Conservation (phyloP, 805 yeast species). For the Candida vaughaniae region DNA sequence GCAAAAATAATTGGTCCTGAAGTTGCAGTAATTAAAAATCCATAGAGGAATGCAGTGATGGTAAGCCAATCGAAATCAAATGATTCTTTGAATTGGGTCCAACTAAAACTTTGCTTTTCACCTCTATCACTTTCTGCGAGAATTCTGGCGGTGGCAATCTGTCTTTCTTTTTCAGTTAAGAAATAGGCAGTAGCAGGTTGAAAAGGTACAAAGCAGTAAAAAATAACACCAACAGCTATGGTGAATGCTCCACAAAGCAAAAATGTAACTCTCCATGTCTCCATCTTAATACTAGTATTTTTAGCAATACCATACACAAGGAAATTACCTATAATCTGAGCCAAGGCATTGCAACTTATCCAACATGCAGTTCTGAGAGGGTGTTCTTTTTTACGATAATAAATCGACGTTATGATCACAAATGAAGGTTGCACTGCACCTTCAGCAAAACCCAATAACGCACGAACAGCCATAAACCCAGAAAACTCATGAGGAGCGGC, state of each 20-base stretch:
- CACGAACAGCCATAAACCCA: conserved; percentile 17
- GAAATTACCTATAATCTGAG: conserved; percentile 7
- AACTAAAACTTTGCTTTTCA: conserved; percentile 22
- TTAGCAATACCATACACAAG: conserved; percentile 10
- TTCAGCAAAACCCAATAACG: conserved; percentile 18
- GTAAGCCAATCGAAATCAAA: conserved; percentile 19
- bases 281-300: too few relatives aligned
- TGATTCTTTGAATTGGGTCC: conserved; percentile 24
- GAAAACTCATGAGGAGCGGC: conserved; percentile 25
- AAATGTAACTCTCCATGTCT: conserved; percentile 63
- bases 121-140: too few relatives aligned
- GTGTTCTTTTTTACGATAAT: conserved; percentile 18
- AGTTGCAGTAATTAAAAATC: conserved; percentile 17
- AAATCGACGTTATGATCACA: conserved; percentile 20
- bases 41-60: conserved; percentile 12
- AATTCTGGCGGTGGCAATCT: conserved; percentile 30
- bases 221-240: conserved; percentile 45
- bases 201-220: conserved; percentile 33
- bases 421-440: conserved; percentile 21
- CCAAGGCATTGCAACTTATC: conserved; percentile 13
- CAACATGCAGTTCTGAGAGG: conserved; percentile 20
- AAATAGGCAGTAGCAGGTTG: conserved; percentile 19
- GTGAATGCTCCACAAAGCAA: conserved; percentile 59
- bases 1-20: conserved; percentile 21
- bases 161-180: conserved; percentile 30